Conservation (phyloP, 2,329 filamentous ascomycete genomes). For the Alternaria rosae region DNA sequence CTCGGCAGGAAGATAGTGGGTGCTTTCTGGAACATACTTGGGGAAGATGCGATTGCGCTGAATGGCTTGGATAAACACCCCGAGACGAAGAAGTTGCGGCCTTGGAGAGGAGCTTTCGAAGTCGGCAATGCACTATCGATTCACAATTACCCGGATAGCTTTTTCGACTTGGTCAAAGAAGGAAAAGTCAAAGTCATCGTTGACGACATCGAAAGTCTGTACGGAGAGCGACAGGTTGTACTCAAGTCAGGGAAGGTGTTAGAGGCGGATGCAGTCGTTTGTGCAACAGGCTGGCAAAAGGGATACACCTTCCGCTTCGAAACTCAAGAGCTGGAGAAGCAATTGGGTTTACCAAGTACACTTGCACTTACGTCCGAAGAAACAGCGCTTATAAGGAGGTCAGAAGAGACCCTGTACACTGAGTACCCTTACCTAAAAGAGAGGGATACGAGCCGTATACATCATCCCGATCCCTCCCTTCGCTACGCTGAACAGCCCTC, state of each 20-base stretch:
- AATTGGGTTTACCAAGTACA: constrained; percentile 57
- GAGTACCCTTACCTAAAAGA: constrained; percentile 26
- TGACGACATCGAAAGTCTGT: constrained; percentile 61
- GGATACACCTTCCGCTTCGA: constrained; percentile 60
- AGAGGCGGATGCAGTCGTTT: constrained; percentile 61
- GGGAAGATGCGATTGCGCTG: constrained; percentile 59
- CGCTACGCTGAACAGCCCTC: constrained; percentile 15
- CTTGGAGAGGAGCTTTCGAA: constrained; percentile 58
- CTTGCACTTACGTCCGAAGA: constrained; percentile 43
- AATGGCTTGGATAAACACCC: constrained; percentile 56
- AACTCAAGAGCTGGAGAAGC: constrained; percentile 51
- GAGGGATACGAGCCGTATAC: constrained; percentile 23
- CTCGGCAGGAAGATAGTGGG: constrained; percentile 65
- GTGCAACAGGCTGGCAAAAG: constrained; percentile 65
- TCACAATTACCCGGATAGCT: constrained; percentile 65
- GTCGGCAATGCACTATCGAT: constrained; percentile 65
- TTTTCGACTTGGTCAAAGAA: constrained; percentile 64
- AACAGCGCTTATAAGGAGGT: constrained; percentile 43
- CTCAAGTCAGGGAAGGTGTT: constrained; percentile 58
- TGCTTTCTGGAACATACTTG: constrained; percentile 64
- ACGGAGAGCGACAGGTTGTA: constrained; percentile 52
- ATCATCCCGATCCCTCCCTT: constrained; percentile 31
- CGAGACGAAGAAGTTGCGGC: constrained; percentile 53
- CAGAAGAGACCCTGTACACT: constrained; percentile 19
- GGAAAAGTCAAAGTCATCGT: constrained; percentile 64